Evolutionary conservation across 805 yeast genomes (phyloP).

Genomic region (Yueomyces sinensis): DNA sequence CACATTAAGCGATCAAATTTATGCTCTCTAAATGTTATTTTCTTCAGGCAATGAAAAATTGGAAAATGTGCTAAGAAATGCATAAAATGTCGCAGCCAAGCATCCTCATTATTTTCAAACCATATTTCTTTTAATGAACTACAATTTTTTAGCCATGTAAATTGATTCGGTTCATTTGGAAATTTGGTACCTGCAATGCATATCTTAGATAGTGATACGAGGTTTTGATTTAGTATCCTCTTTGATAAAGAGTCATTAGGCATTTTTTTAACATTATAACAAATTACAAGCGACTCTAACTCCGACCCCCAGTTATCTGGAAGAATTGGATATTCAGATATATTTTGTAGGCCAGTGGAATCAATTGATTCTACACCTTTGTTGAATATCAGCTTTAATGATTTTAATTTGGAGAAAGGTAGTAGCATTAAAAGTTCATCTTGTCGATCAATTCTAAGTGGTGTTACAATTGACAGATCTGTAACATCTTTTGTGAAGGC

Average conservation of each 20-base stretch:
- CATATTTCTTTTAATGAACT: constrained; percentile 13
- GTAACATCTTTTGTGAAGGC: constrained; percentile 3
- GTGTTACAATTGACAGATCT: constrained; percentile 10
- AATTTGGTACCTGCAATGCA: constrained; percentile 14
- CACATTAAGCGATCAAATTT: constrained; percentile 4
- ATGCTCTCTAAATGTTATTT: constrained; percentile 20
- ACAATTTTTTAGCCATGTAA: constrained; percentile 16
- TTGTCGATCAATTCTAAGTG: constrained; percentile 11
- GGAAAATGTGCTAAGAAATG: constrained; percentile 5
- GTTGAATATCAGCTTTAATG: constrained; percentile 11
- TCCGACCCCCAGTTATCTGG: background rate
- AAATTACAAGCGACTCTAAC: background rate
- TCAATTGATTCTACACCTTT: constrained; percentile 8
- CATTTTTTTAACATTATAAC: background rate
- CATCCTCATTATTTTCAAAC: constrained; percentile 19
- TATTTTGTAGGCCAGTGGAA: too few relatives aligned
- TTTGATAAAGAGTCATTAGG: background rate
- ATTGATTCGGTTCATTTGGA: constrained; percentile 2
- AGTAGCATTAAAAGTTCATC: constrained; percentile 10
- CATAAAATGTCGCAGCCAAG: constrained; percentile 10
- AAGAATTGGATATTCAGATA: too few relatives aligned
- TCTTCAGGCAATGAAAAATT: constrained; percentile 8
- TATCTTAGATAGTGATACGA: constrained; percentile 2
- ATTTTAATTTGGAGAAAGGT: constrained; percentile 8
- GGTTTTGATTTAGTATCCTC: background rate